These are phyloP conservation scores for Iberis amara DNA, from an alignment of 441 rosid species.

Conservation along the genomic window DNA sequence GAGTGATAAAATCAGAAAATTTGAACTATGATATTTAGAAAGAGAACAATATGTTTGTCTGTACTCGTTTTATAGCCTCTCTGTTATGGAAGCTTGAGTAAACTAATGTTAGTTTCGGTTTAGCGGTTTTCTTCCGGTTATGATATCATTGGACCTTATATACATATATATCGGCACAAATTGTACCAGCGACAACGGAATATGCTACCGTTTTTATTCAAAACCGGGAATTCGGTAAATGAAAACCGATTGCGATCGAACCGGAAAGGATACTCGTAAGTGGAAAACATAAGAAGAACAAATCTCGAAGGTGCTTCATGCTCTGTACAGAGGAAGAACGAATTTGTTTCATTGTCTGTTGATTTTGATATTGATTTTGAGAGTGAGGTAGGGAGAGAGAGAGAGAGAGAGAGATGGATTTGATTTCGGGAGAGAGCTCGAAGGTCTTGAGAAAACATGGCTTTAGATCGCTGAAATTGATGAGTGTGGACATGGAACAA, in stretches of 20 bases:
- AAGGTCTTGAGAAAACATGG: conserved; percentile 59
- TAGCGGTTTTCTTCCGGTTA: conserved; percentile 5
- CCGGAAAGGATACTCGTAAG: conserved; percentile 11
- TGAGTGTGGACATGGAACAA: conserved; percentile 51
- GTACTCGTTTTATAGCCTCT: conserved; percentile 12
- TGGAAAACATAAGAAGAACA: conserved; percentile 14
- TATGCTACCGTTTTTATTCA: no score
- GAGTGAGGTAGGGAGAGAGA: conserved; percentile 13
- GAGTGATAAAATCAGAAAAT: conserved; percentile 9
- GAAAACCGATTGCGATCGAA: not conserved
- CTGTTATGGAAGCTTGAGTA: conserved; percentile 3
- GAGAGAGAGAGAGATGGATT: conserved; percentile 46
- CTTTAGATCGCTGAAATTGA: conserved; percentile 75
- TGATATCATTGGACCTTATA: not conserved
- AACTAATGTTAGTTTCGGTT: conserved; percentile 21
- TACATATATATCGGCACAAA: not conserved
- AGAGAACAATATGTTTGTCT: conserved; percentile 22
- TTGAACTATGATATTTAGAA: not conserved
- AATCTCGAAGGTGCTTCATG: conserved; percentile 17
- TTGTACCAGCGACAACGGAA: not conserved
- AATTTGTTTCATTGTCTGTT: conserved; percentile 13
- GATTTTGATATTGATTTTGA: conserved; percentile 22
- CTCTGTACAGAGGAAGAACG: conserved; percentile 17
- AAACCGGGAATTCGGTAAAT: not conserved
- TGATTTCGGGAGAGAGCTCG: conserved; percentile 58